Conservation (phyloP, 805 yeast genomes). For the Saccharomycopsis oosterbeekiorum region DNA sequence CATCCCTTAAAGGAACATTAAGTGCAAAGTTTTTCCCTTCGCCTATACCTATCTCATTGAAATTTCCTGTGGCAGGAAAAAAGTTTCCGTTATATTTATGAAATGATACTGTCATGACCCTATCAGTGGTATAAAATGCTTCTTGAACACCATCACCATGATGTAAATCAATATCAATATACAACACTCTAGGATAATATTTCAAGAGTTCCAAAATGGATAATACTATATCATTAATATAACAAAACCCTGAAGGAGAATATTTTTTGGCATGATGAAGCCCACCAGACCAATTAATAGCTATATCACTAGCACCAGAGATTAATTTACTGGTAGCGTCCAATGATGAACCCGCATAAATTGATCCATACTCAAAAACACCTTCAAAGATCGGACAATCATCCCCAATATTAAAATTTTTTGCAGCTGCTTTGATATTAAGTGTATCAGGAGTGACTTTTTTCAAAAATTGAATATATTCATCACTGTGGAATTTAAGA, state of each 20-base stretch:
- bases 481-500: slow-evolving; percentile 74
- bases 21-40: slow-evolving; percentile 81
- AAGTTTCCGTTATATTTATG: slow-evolving; percentile 88
- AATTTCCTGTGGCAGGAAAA: slow-evolving; percentile 94
- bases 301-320: slow-evolving; percentile 83
- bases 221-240: slow-evolving; percentile 86
- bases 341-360: slow-evolving; percentile 88
- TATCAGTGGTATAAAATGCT: slow-evolving; percentile 85
- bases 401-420: slow-evolving; percentile 83
- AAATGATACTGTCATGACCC: slow-evolving; percentile 84
- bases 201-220: slow-evolving; percentile 77
- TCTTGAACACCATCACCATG: slow-evolving; percentile 99
- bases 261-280: slow-evolving; percentile 92
- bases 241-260: slow-evolving; percentile 94
- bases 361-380: slow-evolving; percentile 77
- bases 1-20: slow-evolving; percentile 89
- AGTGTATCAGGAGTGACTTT: slow-evolving; percentile 66
- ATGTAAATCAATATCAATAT: slow-evolving; percentile 90
- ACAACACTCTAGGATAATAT: slow-evolving; percentile 85
- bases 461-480: slow-evolving; percentile 69
- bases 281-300: slow-evolving; percentile 95
- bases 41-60: slow-evolving; percentile 83
- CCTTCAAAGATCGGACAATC: slow-evolving; percentile 96
- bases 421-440: slow-evolving; percentile 44
- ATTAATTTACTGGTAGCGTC: slow-evolving; percentile 85